Evolutionary conservation across 2,329 filamentous ascomycete genomes (phyloP), one percentile per base, ranked within the genome.

Genomic region (Graphium sp.): DNA sequence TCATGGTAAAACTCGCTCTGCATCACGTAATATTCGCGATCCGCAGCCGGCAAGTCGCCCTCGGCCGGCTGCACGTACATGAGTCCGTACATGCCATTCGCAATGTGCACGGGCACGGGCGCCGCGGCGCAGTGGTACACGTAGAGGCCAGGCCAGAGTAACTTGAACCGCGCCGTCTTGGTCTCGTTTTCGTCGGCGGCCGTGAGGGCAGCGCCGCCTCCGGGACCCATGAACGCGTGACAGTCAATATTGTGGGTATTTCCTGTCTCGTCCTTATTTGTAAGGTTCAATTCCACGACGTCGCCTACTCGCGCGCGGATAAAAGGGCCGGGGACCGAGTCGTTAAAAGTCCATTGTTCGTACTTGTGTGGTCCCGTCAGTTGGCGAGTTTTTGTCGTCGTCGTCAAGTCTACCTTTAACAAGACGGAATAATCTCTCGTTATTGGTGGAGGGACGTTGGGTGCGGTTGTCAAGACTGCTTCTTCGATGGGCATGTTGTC

Each of bases 1-100:
- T 51, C 48, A 23, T 49, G 45, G 33, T 50, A 51, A 31, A 49
- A 47, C 31, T 50, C 48, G 34, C 46, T 50, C 34, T 51, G 48
- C 41, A 51, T 44, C 12, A 51, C 47, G 35, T 46, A 51, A 35
- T 49, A 51, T 29, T 51, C 48, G 11, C 36, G 33, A 24, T 50
- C 45, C 7, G 48, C 47, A 1, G 40, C 33, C 1, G 46, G 44
- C 0, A 50, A 40, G 13, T 38, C 37, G 6, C 38, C 37, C 13
- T 46, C 37, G 7, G 40, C 47, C 3, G 46, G 45, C 35, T 49
- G 45, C 10, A 50, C 47, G 36, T 49, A 49, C 26, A 50, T 42
- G 26, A 50, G 41, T 8, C 48, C 48, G 30, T 48, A 50, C 48
- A 50, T 50, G 21, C 47, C 48, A 30, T 50, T 50, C 11, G 46